Conservation (phyloP, 768 basidiomycete species). For the Lactifluus rugatus region DNA sequence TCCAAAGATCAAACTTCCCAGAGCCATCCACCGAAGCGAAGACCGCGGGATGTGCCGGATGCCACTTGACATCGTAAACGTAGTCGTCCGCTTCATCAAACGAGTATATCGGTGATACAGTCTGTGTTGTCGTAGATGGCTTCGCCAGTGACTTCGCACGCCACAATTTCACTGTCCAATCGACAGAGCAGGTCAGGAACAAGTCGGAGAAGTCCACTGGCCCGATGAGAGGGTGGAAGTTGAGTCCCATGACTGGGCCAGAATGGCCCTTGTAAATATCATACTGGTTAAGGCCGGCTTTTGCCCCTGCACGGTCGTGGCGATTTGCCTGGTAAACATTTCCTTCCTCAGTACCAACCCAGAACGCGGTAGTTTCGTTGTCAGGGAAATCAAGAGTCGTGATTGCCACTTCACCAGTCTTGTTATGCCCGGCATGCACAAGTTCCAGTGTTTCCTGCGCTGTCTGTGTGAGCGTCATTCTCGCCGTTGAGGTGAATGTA, state of each 20-base stretch:
- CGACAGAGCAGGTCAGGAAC: conserved; percentile 86
- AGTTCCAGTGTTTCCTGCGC: conserved; percentile 87
- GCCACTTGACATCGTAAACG: conserved; percentile 98
- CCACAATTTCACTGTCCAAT: conserved; percentile 99
- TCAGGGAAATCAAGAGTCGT: conserved; percentile 91
- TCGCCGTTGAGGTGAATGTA: background rate
- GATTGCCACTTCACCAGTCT: conserved; percentile 94
- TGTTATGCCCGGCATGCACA: conserved; percentile 82
- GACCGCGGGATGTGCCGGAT: conserved; percentile 87
- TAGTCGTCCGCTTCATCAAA: conserved; percentile 99
- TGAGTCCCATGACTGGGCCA: conserved; percentile 87
- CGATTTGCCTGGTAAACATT: conserved; percentile 94
- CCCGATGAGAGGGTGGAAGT: conserved; percentile 90
- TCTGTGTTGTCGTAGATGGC: conserved; percentile 47
- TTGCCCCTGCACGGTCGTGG: conserved; percentile 92
- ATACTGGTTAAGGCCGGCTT: conserved; percentile 88
- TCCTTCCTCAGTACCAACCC: conserved; percentile 97
- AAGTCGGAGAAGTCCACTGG: conserved; percentile 93
- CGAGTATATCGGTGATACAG: conserved; percentile 72
- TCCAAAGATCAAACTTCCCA: conserved; percentile 96
- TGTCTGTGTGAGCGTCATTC: background rate
- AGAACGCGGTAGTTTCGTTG: conserved; percentile 94
- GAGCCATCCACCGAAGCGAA: conserved; percentile 93
- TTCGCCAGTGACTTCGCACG: conserved; percentile 69
- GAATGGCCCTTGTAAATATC: conserved; percentile 91